phyloP scores from a whole-genome alignment of 306 rosid species.

The Gynostemma pentaphyllum region DNA sequence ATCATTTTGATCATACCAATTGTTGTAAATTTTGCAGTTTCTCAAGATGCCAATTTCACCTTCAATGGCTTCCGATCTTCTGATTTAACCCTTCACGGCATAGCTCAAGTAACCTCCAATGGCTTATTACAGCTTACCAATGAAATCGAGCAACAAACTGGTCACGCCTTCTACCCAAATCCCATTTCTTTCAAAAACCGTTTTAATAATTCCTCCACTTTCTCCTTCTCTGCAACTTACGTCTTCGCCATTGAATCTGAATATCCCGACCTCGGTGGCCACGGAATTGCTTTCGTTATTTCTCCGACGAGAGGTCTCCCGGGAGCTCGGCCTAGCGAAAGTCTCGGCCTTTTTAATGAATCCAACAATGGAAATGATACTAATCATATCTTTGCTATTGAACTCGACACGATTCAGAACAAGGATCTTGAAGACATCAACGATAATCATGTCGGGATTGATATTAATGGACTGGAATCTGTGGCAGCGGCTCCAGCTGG shows the following conservation, averaged over 20 bases:
- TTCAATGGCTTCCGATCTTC: neutral
- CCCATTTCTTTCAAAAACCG: constrained; percentile 34
- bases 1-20: neutral
- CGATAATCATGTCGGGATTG: constrained; percentile 60
- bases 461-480: constrained; percentile 39
- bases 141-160: constrained; percentile 23
- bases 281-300: constrained; percentile 47
- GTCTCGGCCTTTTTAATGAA: constrained; percentile 43
- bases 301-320: constrained; percentile 38
- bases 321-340: constrained; percentile 24
- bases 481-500: constrained; percentile 22
- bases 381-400: constrained; percentile 41
- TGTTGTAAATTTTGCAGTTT: neutral
- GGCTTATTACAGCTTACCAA: constrained; percentile 55
- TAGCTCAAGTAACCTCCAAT: constrained; percentile 23
- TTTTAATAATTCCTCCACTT: constrained; percentile 13
- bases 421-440: constrained; percentile 37
- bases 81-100: constrained; percentile 33
- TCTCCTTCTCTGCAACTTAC: constrained; percentile 49
- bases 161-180: constrained; percentile 41
- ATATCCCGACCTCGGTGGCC: constrained; percentile 29
- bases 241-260: constrained; percentile 40
- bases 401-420: constrained; percentile 45
- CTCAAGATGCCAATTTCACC: neutral
- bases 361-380: constrained; percentile 25